Conservation (phyloP, 352 stramenopile genomes). For the Pythium brassicae region DNA sequence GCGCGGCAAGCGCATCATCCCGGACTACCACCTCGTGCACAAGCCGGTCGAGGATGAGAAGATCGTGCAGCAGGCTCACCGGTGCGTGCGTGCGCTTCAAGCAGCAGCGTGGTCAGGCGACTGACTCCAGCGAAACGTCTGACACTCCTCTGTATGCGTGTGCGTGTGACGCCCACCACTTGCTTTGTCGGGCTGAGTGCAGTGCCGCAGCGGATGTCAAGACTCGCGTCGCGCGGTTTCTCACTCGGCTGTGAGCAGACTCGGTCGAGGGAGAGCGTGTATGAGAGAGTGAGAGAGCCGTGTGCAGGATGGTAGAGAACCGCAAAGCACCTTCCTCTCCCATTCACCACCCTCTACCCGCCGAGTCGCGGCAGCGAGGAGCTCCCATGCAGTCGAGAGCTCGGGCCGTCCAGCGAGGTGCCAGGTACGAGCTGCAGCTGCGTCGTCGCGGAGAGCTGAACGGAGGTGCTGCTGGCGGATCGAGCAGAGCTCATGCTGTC, state of each 20-base stretch:
- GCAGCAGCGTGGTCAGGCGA: too few relatives aligned
- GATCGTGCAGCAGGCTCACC: constrained; percentile 40
- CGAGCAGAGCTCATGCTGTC: background rate
- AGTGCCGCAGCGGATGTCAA: constrained; percentile 11
- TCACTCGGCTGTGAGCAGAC: constrained; percentile 9
- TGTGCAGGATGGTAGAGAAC: background rate
- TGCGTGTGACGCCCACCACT: background rate
- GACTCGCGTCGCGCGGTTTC: constrained; percentile 12
- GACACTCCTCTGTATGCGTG: background rate
- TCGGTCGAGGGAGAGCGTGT: background rate
- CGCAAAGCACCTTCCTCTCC: background rate
- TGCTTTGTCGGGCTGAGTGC: too few relatives aligned
- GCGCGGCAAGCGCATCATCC: constrained; percentile 61
- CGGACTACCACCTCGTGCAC: constrained; percentile 71
- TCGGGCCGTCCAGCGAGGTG: background rate
- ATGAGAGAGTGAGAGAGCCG: background rate
- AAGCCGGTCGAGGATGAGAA: constrained; percentile 34
- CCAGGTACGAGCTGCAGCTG: background rate
- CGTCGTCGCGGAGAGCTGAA: background rate
- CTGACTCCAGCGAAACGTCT: background rate
- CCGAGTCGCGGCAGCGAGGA: constrained; percentile 11
- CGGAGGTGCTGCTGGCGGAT: background rate
- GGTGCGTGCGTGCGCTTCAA: constrained; percentile 20
- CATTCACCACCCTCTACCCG: constrained; percentile 1
- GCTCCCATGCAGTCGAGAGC: constrained; percentile 4